phyloP scores from a whole-genome alignment of 148 eudicot genomes.

The Rhododendron vialii region DNA sequence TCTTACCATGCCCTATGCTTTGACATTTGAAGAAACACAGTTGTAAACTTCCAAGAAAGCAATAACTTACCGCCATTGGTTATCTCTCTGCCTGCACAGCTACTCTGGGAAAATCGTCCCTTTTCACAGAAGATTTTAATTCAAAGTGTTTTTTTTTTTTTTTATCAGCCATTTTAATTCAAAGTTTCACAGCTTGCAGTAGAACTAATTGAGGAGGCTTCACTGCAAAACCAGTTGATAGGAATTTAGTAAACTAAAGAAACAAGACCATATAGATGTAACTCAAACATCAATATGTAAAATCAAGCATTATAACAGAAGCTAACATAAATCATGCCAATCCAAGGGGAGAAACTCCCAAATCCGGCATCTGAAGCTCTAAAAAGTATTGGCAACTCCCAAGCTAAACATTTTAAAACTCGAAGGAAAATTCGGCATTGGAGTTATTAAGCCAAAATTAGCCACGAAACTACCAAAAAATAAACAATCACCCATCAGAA shows the following conservation, averaged over 20 bases:
- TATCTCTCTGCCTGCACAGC: background rate
- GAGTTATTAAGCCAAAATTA: background rate
- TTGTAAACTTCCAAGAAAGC: background rate
- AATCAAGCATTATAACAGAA: background rate
- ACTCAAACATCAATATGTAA: background rate
- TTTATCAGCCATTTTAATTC: background rate
- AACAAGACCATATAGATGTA: background rate
- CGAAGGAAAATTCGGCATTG: background rate
- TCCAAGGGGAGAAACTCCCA: conserved; percentile 9
- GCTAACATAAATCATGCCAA: background rate
- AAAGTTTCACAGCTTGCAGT: background rate
- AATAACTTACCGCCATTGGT: background rate
- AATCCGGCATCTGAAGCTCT: background rate
- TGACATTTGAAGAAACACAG: background rate
- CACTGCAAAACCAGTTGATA: background rate
- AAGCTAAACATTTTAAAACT: background rate
- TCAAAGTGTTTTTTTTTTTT: background rate
- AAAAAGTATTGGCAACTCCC: background rate
- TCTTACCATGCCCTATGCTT: conserved; percentile 10
- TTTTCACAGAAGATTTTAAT: background rate
- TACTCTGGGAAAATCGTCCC: background rate
- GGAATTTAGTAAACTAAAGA: background rate
- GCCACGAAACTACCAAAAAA: background rate
- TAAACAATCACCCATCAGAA: background rate
- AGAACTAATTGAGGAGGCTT: background rate